Evolutionary conservation across 257 asterid species (phyloP).

Genomic region (Rhazya stricta): DNA sequence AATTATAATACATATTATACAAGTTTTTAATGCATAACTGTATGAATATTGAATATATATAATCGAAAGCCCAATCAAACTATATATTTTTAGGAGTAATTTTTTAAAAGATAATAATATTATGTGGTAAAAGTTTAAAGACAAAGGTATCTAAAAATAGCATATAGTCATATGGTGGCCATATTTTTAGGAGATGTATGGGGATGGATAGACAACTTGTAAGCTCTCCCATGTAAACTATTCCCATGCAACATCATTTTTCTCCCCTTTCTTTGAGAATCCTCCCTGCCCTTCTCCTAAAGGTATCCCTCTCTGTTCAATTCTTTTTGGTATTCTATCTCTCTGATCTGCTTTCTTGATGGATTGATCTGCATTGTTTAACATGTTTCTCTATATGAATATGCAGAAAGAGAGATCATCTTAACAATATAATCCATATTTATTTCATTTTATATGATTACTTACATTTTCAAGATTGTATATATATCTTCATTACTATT

Average conservation of each 20-base stretch:
- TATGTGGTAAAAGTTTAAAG: neutral
- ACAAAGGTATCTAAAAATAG: neutral
- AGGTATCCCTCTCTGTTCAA: conserved; percentile 35
- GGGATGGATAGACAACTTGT: conserved; percentile 21
- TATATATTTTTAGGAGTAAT: neutral
- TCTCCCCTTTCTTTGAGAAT: conserved; percentile 37
- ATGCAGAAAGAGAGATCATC: neutral
- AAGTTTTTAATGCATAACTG: no score
- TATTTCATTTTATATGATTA: no score
- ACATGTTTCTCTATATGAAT: neutral
- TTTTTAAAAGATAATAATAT: neutral
- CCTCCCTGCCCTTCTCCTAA: conserved; percentile 65
- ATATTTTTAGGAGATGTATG: conserved; percentile 23
- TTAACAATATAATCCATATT: no score
- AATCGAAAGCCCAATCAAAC: no score
- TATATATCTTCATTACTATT: neutral
- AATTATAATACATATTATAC: no score
- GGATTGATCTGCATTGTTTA: neutral
- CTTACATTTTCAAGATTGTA: no score
- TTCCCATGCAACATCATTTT: conserved; percentile 31
- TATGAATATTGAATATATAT: no score
- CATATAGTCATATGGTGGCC: conserved; percentile 16
- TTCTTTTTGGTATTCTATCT: neutral
- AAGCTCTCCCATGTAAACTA: conserved; percentile 19
- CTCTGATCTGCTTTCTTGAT: neutral